Evolutionary conservation across 1,139 yeast genomes (phyloP), one percentile per base, ranked within the genome.

Genomic region (Candida tetrigidarum): DNA sequence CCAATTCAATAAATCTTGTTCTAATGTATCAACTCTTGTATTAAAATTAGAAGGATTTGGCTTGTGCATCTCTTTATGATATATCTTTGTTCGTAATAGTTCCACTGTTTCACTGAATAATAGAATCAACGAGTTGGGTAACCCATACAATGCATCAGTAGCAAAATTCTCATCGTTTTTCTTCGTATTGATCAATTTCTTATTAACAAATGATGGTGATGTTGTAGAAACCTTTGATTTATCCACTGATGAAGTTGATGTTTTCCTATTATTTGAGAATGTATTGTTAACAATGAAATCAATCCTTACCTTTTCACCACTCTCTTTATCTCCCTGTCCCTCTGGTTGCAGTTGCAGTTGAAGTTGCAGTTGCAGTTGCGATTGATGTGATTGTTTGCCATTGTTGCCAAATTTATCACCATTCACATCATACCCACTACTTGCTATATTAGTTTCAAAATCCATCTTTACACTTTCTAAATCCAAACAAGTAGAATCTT

Each of bases 71-170:
- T 63, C 66, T 43, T 69, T 66, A 54, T 80, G 79, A 55, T 79
- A 80, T 41, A 81, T 76, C 46, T 82, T 83, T 46, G 83, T 78
- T 46, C 92, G 71, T 9, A 86, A 71, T 33, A 87, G 60, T 46
- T 81, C 81, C 7, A 85, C 89, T 11, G 85, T 82, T 50, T 84
- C 87, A 45, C 86, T 79, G 62, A 90, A 88, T 39, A 89, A 67
- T 30, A 83, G 58, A 50, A 89, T 84, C 39, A 90, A 69, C 1
- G 96, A 86, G 58, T 87, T 88, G 2, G 97, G 96, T 43, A 90
- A 69, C 0, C 96, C 96, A 58, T 88, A 88, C 44, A 89, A 71
- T 0, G 93, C 89, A 63, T 87, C 95, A 1, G 93, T 85, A 10
- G 92, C 84, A 47, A 86, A 78, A 47, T 83, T 75, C 50, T 80